Evolutionary conservation across 1,284 basidiomycete species (phyloP).

Genomic region (Austroboletus olivaceoglutinosus): DNA sequence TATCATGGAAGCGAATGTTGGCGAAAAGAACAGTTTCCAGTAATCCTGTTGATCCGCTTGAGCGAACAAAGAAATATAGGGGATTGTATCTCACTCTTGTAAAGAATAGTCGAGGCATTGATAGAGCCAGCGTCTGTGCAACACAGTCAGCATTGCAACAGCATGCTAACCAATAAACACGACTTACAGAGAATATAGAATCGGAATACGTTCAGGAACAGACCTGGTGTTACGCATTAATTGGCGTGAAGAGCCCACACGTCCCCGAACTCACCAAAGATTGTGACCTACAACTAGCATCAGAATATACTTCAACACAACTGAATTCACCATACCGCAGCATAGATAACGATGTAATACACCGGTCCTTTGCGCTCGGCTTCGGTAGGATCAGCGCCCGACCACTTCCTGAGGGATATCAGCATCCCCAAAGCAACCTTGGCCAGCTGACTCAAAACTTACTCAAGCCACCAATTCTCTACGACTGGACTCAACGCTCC

Average conservation of each 20-base stretch:
- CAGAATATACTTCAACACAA: conserved; percentile 3
- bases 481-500: conserved; percentile 73
- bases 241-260: background rate
- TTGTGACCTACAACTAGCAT: conserved; percentile 38
- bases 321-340: conserved; percentile 42
- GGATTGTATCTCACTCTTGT: conserved; percentile 50
- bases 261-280: conserved; percentile 32
- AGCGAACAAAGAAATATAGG: conserved; percentile 1
- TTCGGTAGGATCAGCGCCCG: conserved; percentile 44
- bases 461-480: conserved; percentile 84
- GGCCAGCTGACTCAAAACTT: conserved; percentile 19
- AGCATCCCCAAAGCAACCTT: conserved; percentile 2
- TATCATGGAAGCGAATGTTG: conserved; percentile 92
- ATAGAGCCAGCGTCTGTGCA: conserved; percentile 63
- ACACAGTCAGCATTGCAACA: no score
- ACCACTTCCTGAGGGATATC: conserved; percentile 56
- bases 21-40: conserved; percentile 87
- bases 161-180: background rate
- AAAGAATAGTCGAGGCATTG: conserved; percentile 66
- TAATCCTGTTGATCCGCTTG: conserved; percentile 46
- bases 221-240: conserved; percentile 37
- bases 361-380: conserved; percentile 47
- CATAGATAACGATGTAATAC: conserved; percentile 81
- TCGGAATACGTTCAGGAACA: conserved; percentile 63
- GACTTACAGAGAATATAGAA: conserved; percentile 66